These are phyloP conservation scores for Wickerhamiella occidentalis DNA, from an alignment of 805 yeast species.

Conservation along the genomic window DNA sequence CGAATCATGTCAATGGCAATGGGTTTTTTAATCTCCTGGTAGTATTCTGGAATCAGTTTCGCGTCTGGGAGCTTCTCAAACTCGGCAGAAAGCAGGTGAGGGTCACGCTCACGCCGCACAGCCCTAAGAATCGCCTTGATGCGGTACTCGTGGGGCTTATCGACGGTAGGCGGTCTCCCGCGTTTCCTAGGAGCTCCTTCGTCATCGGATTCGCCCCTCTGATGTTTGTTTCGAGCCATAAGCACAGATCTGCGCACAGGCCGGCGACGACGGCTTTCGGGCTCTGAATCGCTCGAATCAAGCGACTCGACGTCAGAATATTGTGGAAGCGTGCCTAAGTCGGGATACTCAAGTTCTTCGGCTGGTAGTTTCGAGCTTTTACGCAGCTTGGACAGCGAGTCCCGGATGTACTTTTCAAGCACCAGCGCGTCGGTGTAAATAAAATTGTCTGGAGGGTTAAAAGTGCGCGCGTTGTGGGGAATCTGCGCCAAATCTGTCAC, in stretches of 20 bases:
- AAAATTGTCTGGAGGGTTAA: conserved; percentile 56
- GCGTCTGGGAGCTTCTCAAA: conserved; percentile 78
- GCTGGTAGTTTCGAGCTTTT: conserved; percentile 30
- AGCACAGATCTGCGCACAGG: conserved; percentile 22
- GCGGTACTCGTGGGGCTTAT: conserved; percentile 82
- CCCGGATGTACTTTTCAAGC: conserved; percentile 40
- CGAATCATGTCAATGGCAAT: conserved; percentile 40
- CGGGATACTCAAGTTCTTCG: conserved; percentile 40
- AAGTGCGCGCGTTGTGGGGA: conserved; percentile 80
- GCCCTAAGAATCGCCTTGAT: conserved; percentile 77
- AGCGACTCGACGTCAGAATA: conserved; percentile 18
- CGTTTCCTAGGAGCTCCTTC: conserved; percentile 46
- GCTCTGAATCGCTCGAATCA: conserved; percentile 18
- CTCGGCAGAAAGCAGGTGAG: conserved; percentile 38
- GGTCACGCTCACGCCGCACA: conserved; percentile 58
- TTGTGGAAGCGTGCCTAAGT: conserved; percentile 59
- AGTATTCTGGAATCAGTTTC: conserved; percentile 41
- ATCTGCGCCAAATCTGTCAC: conserved; percentile 70
- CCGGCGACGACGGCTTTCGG: conserved; percentile 21
- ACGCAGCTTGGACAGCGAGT: conserved; percentile 38
- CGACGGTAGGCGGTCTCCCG: conserved; percentile 86
- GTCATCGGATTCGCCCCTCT: conserved; percentile 24
- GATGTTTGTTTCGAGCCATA: conserved; percentile 17
- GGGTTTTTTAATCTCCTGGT: conserved; percentile 33
- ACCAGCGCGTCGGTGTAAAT: conserved; percentile 59